phyloP scores from a whole-genome alignment of 139 green algal species.

The Desmodesmus armatus region DNA sequence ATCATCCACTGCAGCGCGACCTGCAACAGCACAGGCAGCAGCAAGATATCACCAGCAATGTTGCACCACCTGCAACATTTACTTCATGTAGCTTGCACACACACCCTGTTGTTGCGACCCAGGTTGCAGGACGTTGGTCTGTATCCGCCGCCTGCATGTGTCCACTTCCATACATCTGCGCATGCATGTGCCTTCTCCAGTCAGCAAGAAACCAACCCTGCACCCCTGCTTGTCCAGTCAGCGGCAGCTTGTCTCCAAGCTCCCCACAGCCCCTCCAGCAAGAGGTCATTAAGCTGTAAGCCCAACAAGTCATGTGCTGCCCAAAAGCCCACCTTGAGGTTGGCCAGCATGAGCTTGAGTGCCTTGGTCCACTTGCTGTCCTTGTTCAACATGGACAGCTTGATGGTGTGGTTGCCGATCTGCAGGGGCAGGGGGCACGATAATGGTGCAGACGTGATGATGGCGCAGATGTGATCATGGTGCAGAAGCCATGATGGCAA shows the following conservation, averaged over 20 bases:
- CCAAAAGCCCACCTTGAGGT: constrained; percentile 82
- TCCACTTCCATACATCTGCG: too few species aligned
- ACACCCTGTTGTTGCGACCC: neutral
- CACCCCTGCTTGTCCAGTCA: neutral
- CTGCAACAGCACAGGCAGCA: neutral
- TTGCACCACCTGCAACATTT: neutral
- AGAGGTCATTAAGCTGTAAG: neutral
- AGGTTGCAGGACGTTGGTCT: neutral
- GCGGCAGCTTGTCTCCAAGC: neutral
- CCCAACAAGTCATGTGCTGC: constrained; percentile 45
- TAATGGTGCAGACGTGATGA: too few species aligned
- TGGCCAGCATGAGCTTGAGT: constrained; percentile 91
- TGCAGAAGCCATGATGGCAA: too few species aligned
- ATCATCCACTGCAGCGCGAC: constrained; percentile 53
- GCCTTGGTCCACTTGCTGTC: constrained; percentile 94
- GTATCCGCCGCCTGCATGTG: neutral
- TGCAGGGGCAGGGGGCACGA: constrained; percentile 12
- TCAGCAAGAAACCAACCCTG: neutral
- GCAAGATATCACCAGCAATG: neutral
- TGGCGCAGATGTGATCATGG: too few species aligned
- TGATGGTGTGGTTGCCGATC: constrained; percentile 87
- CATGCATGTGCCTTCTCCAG: too few species aligned
- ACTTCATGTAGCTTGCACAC: neutral
- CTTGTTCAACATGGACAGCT: constrained; percentile 83
- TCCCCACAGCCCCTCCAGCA: neutral